Base-by-base conservation (phyloP, 805 yeast species). In the Saccharomycopsis fodiens region DNA sequence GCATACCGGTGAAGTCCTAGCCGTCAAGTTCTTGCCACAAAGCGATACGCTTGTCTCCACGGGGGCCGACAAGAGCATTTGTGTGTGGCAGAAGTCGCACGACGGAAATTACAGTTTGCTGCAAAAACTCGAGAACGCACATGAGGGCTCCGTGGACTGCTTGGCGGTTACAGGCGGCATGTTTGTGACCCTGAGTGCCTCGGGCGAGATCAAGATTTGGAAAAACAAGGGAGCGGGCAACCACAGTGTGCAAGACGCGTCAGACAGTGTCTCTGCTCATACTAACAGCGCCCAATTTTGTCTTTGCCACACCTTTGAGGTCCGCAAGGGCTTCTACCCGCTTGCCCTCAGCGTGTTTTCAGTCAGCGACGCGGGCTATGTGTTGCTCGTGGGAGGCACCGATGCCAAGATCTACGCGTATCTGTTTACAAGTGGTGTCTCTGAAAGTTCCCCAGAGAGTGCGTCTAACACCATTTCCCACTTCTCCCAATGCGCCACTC, bases 341-440 rank as follows among this genome's bases (percentile, higher is more conserved):
- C 54, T 74, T 27, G 41, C 70, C 10, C 38, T 48, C 17, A 22
- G 41, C 15, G 3, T 51, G 13, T 19, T 37, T 12, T 15, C 39
- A 25, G 39, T 48, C 8, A 23, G 21, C 15, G 36, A 55, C 2
- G 60, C 59, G 22, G 63, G 67, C 39, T 73, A 65, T 53, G 53
- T 82, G 4, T 54, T 84, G 20, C 82, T 86, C 1, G 59, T 81
- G n/a, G 94, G 93, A 17, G 94, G 94, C 15, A 80, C 94, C 0
- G 71, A 70, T 44, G 60, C 63, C 23, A 58, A 63, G 27, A 57
- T 89, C 3, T 77, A 70, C 48, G 68, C 85, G 3, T 78, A 76
- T 54, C 61, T 80, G 0, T 73, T 79, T 50, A n/a, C n/a, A n/a
- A n/a, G 56, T 52, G 8, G 41, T n/a, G n/a, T n/a, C n/a, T n/a